phyloP scores from a whole-genome alignment of 352 stramenopile genomes.

The Pythium sp. region DNA sequence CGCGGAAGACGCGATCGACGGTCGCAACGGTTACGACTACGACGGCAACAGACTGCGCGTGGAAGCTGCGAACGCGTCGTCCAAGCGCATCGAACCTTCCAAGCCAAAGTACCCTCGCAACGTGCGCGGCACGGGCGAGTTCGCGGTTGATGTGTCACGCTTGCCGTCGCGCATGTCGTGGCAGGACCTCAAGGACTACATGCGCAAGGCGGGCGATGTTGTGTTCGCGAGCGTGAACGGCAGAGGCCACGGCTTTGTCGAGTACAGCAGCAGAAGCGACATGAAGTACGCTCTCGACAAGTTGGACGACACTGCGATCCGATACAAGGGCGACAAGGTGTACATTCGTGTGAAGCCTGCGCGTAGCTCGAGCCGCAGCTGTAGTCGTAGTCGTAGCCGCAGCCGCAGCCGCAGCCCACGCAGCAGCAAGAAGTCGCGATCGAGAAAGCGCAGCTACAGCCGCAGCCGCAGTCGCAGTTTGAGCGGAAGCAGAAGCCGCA shows the following conservation, averaged over 20 bases:
- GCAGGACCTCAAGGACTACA: conserved; percentile 75
- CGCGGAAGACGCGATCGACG: conserved; percentile 61
- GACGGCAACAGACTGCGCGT: conserved; percentile 57
- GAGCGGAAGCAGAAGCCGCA: conserved; percentile 31
- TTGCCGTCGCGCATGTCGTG: conserved; percentile 53
- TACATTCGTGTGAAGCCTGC: conserved; percentile 49
- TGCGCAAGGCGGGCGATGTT: conserved; percentile 63
- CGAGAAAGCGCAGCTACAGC: conserved; percentile 20
- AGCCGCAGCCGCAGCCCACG: conserved; percentile 30
- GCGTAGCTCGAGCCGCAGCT: conserved; percentile 28
- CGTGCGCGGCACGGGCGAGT: conserved; percentile 55
- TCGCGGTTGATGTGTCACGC: conserved; percentile 47
- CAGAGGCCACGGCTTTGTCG: conserved; percentile 57
- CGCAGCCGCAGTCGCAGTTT: conserved; percentile 35
- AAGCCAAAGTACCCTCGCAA: conserved; percentile 37
- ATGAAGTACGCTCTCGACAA: conserved; percentile 69
- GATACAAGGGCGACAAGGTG: conserved; percentile 42
- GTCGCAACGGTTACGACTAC: conserved; percentile 52
- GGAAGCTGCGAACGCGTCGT: conserved; percentile 43
- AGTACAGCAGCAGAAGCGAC: conserved; percentile 69
- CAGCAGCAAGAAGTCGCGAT: conserved; percentile 24
- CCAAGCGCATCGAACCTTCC: conserved; percentile 12
- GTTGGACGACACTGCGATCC: conserved; percentile 62
- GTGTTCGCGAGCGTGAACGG: conserved; percentile 68
- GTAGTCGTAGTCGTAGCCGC: conserved; percentile 29